These are phyloP conservation scores for Zopfia rhizophila DNA, from an alignment of 2,329 filamentous ascomycete genomes.

Conservation along the genomic window DNA sequence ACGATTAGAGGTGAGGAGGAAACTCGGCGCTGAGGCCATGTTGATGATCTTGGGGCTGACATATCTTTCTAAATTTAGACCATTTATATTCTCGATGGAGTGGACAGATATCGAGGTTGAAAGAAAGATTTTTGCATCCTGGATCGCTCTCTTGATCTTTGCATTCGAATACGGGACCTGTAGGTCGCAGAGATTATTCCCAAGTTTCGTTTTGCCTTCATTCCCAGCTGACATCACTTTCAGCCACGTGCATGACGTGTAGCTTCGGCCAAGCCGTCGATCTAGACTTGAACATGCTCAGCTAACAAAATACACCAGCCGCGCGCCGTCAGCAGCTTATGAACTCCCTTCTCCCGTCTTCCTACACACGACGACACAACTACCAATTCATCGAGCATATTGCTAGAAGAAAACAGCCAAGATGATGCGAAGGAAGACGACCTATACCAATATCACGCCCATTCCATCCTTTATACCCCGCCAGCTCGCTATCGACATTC, in stretches of 20 bases:
- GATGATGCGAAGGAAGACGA: slow-evolving; percentile 67
- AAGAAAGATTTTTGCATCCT: too few relatives aligned
- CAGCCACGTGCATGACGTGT: slow-evolving; percentile 41
- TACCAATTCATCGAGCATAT: slow-evolving; percentile 2
- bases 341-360: slow-evolving; percentile 7
- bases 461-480: slow-evolving; percentile 76
- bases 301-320: slow-evolving; percentile 16
- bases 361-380: too few relatives aligned
- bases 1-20: background rate
- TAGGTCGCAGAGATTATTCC: too few relatives aligned
- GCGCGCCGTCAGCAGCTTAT: slow-evolving; percentile 18
- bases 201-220: too few relatives aligned
- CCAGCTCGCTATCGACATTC: slow-evolving; percentile 76
- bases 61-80: slow-evolving; percentile 25
- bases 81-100: too few relatives aligned
- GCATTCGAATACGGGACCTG: background rate
- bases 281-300: slow-evolving; percentile 18
- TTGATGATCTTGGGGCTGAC: slow-evolving; percentile 20
- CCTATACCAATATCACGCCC: slow-evolving; percentile 75
- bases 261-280: slow-evolving; percentile 13
- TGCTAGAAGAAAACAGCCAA: slow-evolving; percentile 28
- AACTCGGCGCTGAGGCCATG: background rate
- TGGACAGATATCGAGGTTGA: too few relatives aligned
- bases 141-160: background rate
- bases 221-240: slow-evolving; percentile 33